Evolutionary conservation across 495 filamentous ascomycete genomes (phyloP).

Genomic region (Extremus antarcticus): DNA sequence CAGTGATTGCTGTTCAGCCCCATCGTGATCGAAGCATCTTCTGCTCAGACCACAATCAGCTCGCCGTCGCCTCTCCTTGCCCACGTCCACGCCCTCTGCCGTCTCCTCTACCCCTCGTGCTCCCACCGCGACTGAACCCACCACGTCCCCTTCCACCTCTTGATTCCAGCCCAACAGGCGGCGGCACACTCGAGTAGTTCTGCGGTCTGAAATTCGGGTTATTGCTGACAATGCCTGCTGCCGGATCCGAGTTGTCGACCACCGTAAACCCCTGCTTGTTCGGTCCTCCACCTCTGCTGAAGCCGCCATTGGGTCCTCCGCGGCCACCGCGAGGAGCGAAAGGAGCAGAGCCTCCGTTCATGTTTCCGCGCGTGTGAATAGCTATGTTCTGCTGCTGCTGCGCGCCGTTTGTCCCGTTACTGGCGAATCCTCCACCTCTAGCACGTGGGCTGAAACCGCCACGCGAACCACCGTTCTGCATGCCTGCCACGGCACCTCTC

Average conservation of each 20-base stretch:
- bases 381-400: slow-evolving; percentile 23
- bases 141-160: not conserved
- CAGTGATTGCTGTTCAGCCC: too few relatives aligned
- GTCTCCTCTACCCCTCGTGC: slow-evolving; percentile 20
- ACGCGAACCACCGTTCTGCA: slow-evolving; percentile 25
- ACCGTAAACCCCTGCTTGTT: slow-evolving; percentile 42
- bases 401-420: slow-evolving; percentile 8
- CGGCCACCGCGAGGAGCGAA: slow-evolving; percentile 17
- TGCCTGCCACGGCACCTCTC: slow-evolving; percentile 52
- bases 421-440: slow-evolving; percentile 17
- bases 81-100: not conserved
- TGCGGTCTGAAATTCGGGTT: slow-evolving; percentile 47
- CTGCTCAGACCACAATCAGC: not conserved
- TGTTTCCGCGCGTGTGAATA: slow-evolving; percentile 13
- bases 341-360: slow-evolving; percentile 9
- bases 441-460: slow-evolving; percentile 24
- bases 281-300: slow-evolving; percentile 15
- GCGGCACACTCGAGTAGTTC: slow-evolving; percentile 65
- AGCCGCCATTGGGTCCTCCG: slow-evolving; percentile 8
- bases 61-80: not conserved
- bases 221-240: slow-evolving; percentile 39
- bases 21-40: too few relatives aligned
- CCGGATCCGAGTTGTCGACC: slow-evolving; percentile 41
- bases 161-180: slow-evolving; percentile 41
- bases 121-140: not conserved